Evolutionary conservation across 2,329 filamentous ascomycete genomes (phyloP).

Genomic region (Juglanconis sp.): DNA sequence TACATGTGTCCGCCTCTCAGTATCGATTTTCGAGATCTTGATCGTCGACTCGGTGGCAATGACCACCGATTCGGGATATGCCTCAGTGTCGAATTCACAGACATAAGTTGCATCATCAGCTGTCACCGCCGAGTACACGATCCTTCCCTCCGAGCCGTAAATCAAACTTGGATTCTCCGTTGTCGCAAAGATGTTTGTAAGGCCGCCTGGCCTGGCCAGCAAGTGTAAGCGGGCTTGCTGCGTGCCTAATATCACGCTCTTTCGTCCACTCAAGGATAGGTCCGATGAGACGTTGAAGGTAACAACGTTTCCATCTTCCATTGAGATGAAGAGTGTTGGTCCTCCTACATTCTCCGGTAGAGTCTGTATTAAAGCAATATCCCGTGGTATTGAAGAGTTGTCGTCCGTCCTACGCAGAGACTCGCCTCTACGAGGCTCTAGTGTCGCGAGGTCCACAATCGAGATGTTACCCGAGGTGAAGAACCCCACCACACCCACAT

Average conservation of each 20-base stretch:
- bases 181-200: slow-evolving; percentile 84
- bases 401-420: slow-evolving; percentile 58
- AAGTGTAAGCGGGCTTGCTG: slow-evolving; percentile 79
- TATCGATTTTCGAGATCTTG: slow-evolving; percentile 78
- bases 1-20: slow-evolving; percentile 82
- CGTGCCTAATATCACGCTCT: slow-evolving; percentile 80
- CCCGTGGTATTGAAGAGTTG: slow-evolving; percentile 75
- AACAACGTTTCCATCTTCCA: slow-evolving; percentile 88
- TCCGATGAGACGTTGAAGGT: slow-evolving; percentile 71
- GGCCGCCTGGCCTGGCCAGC: slow-evolving; percentile 63
- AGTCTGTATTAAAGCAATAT: slow-evolving; percentile 75
- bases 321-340: slow-evolving; percentile 80
- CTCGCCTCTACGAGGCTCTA: slow-evolving; percentile 65
- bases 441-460: slow-evolving; percentile 64
- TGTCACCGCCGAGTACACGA: slow-evolving; percentile 91
- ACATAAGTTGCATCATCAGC: slow-evolving; percentile 80
- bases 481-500: slow-evolving; percentile 78
- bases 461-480: slow-evolving; percentile 81
- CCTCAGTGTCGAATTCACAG: slow-evolving; percentile 76
- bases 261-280: slow-evolving; percentile 67
- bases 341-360: slow-evolving; percentile 56
- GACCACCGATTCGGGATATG: slow-evolving; percentile 76
- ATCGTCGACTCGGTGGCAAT: slow-evolving; percentile 75
- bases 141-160: slow-evolving; percentile 80
- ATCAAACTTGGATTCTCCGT: slow-evolving; percentile 94